These are phyloP conservation scores for Exophiala aquamarina DNA, from an alignment of 2,329 filamentous ascomycete genomes.

Conservation along the genomic window DNA sequence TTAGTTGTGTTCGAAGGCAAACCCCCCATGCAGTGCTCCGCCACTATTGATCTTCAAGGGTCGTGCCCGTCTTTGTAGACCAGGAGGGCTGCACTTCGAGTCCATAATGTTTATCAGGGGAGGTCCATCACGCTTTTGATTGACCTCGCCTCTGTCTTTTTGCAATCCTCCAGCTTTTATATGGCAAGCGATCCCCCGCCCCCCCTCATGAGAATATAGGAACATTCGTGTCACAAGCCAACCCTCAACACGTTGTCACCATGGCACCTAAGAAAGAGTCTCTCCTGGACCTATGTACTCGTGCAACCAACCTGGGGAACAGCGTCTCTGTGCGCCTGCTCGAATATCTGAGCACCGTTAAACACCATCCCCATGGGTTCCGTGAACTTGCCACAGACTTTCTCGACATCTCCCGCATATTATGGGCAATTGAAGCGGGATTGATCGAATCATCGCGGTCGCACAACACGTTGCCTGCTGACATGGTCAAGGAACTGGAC, in stretches of 20 bases:
- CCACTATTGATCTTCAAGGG: no score
- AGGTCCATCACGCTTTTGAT: no score
- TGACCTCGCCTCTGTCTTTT: no score
- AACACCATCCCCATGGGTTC: slow-evolving; percentile 56
- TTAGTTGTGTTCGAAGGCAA: no score
- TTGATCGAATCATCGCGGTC: slow-evolving; percentile 55
- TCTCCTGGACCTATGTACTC: slow-evolving; percentile 55
- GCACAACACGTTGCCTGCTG: slow-evolving; percentile 55
- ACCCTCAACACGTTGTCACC: neutral
- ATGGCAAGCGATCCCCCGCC: no score
- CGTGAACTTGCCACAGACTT: slow-evolving; percentile 64
- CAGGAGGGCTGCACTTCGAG: no score
- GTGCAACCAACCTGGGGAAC: slow-evolving; percentile 61
- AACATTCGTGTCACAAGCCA: no score
- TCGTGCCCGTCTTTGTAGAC: no score
- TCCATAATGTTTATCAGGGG: no score
- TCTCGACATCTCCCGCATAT: slow-evolving; percentile 64
- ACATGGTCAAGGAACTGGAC: slow-evolving; percentile 64
- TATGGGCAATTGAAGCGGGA: slow-evolving; percentile 69
- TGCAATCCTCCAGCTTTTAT: no score
- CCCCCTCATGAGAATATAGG: no score
- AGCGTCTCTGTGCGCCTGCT: slow-evolving; percentile 65
- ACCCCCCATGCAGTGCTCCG: no score
- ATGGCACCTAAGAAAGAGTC: slow-evolving; percentile 34
- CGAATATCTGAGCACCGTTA: slow-evolving; percentile 61